Evolutionary conservation across 2,329 filamentous ascomycete genomes (phyloP), one percentile per base, ranked within the genome.

Genomic region (Chaetomium strumarium): DNA sequence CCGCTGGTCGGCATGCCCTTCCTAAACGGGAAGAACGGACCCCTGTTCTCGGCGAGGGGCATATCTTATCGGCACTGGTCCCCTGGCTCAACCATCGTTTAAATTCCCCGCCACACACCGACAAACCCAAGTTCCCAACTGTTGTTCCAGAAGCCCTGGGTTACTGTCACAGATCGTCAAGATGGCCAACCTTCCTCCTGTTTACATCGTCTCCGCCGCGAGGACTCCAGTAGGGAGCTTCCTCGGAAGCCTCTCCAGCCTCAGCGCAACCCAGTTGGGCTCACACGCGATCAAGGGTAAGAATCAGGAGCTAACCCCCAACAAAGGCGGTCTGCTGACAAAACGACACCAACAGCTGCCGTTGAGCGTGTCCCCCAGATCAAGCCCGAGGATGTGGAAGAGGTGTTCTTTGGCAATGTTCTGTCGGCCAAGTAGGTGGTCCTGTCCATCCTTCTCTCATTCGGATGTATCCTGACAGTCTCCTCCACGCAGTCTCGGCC

Each of bases 371-470:
- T 87, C 43, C 85, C 93, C 51, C 81, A 86, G 66, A 83, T 99
- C 75, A 91, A 95, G 75, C 80, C 90, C 51, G 83, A 90, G 65
- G 83, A 95, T 69, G 88, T 99, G 53, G 84, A 99, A 69, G 93
- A 99, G 72, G 90, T 99, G 68, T 95, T 93, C 78, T 95, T 96
- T 68, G 93, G 93, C 72, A 99, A 99, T 77, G 93, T 99, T 62
- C 81, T 99, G 65, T 95, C 91, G 55, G 93, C 92, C 70, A 91
- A 92, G 91, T 96, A 80, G 64, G 78, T 66, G 20, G 19, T 19
- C 41, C 9, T 17, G 5, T 50, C 16, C 30, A 31, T 19, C 16
- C 8, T 36, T 46, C 46, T 7, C 31, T 19, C 24, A 13, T 20
- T 29, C 33, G 39, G 13, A 16, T 30, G 47, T 39, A 52, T 24